These are phyloP conservation scores for Phragmites australis DNA, from an alignment of 176 grass and related monocot genomes.

Conservation along the genomic window DNA sequence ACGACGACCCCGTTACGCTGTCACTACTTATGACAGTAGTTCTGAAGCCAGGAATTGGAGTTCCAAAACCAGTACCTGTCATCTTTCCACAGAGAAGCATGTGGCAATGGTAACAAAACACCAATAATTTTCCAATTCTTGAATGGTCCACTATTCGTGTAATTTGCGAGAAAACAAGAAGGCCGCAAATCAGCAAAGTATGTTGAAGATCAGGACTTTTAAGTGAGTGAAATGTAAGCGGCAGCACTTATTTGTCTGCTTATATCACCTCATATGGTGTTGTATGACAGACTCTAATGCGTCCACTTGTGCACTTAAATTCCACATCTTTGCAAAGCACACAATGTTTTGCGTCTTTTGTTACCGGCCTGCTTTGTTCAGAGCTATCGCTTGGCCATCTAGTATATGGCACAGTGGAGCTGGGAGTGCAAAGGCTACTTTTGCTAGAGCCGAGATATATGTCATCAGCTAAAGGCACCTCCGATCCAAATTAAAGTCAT, in stretches of 20 bases:
- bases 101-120: not conserved
- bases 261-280: not conserved
- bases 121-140: not conserved
- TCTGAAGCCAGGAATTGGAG: not conserved
- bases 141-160: not conserved
- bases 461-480: constrained; percentile 15
- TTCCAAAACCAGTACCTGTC: not conserved
- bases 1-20: not conserved
- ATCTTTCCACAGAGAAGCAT: not conserved
- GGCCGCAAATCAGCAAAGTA: not conserved
- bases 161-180: not conserved
- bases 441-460: constrained; percentile 15
- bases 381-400: constrained; percentile 24
- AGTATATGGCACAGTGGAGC: constrained; percentile 2
- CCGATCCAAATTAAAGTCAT: constrained; percentile 27
- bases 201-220: not conserved
- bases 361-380: constrained; percentile 27
- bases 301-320: not conserved
- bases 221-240: constrained; percentile 22
- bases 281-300: constrained; percentile 8
- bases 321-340: constrained; percentile 22
- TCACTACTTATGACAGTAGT: too few relatives aligned
- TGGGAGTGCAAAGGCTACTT: constrained; percentile 29
- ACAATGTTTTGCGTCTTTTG: constrained; percentile 13
- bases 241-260: not conserved